phyloP scores from a whole-genome alignment of 1,284 basidiomycete species.

The Puccinia hordei region DNA sequence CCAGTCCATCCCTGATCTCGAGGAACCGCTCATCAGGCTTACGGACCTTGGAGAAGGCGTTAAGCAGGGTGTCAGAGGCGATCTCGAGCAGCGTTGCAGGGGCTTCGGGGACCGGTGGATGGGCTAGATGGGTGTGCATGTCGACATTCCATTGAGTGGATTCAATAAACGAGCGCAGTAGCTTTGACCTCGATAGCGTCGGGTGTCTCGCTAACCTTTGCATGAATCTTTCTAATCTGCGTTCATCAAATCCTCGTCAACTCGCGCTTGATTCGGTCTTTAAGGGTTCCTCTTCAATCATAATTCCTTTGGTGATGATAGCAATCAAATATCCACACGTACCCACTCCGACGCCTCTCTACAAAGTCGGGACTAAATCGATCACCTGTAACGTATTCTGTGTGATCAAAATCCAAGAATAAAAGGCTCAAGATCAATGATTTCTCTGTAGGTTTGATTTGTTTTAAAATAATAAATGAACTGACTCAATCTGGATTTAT shows the following conservation, averaged over 20 bases:
- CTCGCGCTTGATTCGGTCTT: too few relatives aligned
- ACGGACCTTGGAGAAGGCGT: constrained; percentile 88
- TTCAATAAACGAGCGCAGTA: constrained; percentile 88
- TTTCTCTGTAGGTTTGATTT: background rate
- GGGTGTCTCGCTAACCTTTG: constrained; percentile 88
- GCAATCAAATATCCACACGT: constrained; percentile 59
- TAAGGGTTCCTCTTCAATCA: too few relatives aligned
- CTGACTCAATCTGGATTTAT: constrained; percentile 91
- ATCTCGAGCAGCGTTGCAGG: constrained; percentile 83
- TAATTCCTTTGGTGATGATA: background rate
- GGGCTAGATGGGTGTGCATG: constrained; percentile 88
- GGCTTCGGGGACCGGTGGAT: constrained; percentile 78
- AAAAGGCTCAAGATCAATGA: background rate
- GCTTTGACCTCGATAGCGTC: constrained; percentile 84
- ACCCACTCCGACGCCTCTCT: constrained; percentile 87
- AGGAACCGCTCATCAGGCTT: constrained; percentile 96
- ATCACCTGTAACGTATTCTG: constrained; percentile 96
- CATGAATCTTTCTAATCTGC: constrained; percentile 86
- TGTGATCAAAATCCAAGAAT: background rate
- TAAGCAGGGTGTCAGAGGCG: constrained; percentile 89
- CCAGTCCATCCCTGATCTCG: constrained; percentile 82
- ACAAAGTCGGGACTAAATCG: constrained; percentile 96
- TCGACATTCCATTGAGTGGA: constrained; percentile 98
- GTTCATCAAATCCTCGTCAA: background rate
- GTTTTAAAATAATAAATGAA: constrained; percentile 51